Conservation (phyloP, 495 filamentous ascomycete species). For the Podospora pseudoanserina region DNA sequence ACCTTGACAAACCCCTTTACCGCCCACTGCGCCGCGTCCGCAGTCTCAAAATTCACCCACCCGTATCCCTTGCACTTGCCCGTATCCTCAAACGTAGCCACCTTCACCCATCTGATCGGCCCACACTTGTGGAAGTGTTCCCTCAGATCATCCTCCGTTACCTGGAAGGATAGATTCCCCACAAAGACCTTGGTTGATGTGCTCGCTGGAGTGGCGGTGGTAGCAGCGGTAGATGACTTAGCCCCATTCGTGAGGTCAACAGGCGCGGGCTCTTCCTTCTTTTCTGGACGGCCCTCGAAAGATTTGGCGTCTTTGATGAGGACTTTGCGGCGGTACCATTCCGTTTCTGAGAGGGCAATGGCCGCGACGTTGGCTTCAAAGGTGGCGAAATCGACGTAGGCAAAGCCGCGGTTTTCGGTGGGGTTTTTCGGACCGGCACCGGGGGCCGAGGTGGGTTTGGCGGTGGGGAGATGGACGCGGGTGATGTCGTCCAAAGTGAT, state of each 20-base stretch:
- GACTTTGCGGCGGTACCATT: slow-evolving; percentile 69
- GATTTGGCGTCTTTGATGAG: slow-evolving; percentile 88
- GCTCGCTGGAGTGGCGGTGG: slow-evolving; percentile 39
- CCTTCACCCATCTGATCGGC: slow-evolving; percentile 68
- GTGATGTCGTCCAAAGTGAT: slow-evolving; percentile 72
- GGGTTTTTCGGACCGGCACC: slow-evolving; percentile 31
- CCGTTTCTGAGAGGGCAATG: slow-evolving; percentile 73
- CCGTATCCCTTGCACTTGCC: slow-evolving; percentile 98
- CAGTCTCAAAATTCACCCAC: slow-evolving; percentile 84
- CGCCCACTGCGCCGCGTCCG: slow-evolving; percentile 69
- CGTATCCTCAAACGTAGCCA: slow-evolving; percentile 93
- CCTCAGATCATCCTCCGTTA: slow-evolving; percentile 72
- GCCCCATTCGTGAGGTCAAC: slow-evolving; percentile 27
- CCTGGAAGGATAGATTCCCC: slow-evolving; percentile 84
- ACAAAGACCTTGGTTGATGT: slow-evolving; percentile 78
- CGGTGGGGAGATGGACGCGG: slow-evolving; percentile 71
- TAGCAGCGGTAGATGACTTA: background rate
- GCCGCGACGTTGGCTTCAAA: slow-evolving; percentile 64
- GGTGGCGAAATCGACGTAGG: slow-evolving; percentile 88
- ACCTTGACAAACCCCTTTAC: slow-evolving; percentile 75
- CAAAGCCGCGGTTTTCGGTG: slow-evolving; percentile 74
- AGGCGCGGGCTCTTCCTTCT: slow-evolving; percentile 39
- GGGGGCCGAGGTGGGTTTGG: slow-evolving; percentile 29
- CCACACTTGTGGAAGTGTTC: slow-evolving; percentile 82
- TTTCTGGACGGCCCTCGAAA: slow-evolving; percentile 70